These are phyloP conservation scores for Heliocybe sulcata DNA, from an alignment of 1,284 basidiomycete species.

Conservation along the genomic window DNA sequence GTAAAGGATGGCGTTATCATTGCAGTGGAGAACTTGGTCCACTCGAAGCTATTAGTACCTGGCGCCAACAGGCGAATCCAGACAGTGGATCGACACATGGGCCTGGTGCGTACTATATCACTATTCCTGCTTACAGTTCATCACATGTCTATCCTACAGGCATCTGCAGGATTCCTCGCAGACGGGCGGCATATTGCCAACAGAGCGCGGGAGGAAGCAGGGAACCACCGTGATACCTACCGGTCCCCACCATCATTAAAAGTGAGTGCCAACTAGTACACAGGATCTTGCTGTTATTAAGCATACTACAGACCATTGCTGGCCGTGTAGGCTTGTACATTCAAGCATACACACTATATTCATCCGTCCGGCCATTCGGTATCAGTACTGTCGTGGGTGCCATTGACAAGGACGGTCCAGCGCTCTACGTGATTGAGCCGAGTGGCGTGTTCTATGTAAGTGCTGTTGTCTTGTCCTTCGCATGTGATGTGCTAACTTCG, in stretches of 20 bases:
- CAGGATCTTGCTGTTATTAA: background rate
- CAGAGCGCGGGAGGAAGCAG: conserved; percentile 82
- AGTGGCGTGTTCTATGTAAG: conserved; percentile 88
- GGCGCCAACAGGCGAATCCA: conserved; percentile 92
- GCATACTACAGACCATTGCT: conserved; percentile 54
- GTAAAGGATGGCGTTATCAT: conserved; percentile 93
- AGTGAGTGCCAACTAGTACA: conserved; percentile 35
- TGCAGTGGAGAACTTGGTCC: conserved; percentile 97
- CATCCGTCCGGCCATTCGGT: conserved; percentile 96
- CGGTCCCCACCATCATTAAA: conserved; percentile 76
- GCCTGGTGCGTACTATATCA: conserved; percentile 49
- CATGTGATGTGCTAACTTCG: background rate
- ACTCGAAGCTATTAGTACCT: conserved; percentile 94
- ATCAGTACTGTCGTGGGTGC: conserved; percentile 89
- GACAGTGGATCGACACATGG: conserved; percentile 90
- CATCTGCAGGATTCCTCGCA: conserved; percentile 89
- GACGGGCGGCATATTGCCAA: conserved; percentile 90
- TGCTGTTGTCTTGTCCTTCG: conserved; percentile 9
- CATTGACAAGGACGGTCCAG: conserved; percentile 85
- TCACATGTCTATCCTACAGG: conserved; percentile 35
- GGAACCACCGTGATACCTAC: conserved; percentile 72
- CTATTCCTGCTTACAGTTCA: background rate
- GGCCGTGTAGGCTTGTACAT: conserved; percentile 86
- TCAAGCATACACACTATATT: conserved; percentile 97
- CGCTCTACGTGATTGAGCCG: conserved; percentile 90